These are phyloP conservation scores for Tolypocladium pustulatum DNA, from an alignment of 2,329 filamentous ascomycete species.

Conservation along the genomic window DNA sequence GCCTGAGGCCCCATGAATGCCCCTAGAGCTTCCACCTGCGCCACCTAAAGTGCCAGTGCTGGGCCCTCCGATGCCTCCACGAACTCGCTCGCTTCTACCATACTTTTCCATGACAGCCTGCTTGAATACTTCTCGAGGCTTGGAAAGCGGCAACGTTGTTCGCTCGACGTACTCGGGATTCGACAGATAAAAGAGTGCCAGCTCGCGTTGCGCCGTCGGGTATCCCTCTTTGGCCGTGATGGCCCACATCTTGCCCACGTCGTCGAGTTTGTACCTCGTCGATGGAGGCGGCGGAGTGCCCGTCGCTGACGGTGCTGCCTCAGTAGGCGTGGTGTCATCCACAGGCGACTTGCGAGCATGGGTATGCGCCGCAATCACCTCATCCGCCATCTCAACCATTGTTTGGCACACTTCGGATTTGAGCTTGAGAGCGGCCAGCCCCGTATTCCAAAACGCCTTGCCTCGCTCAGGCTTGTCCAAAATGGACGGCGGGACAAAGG, in stretches of 20 bases:
- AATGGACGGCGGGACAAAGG: slow-evolving; percentile 50
- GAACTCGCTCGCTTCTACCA: slow-evolving; percentile 26
- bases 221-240: slow-evolving; percentile 86
- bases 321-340: slow-evolving; percentile 16
- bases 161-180: slow-evolving; percentile 77
- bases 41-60: slow-evolving; percentile 12
- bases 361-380: slow-evolving; percentile 50
- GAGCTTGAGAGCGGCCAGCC: slow-evolving; percentile 74
- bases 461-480: slow-evolving; percentile 53
- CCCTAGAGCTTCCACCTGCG: slow-evolving; percentile 11
- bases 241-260: slow-evolving; percentile 81
- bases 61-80: slow-evolving; percentile 11
- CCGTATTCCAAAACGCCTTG: slow-evolving; percentile 85
- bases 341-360: slow-evolving; percentile 42
- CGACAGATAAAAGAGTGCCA: slow-evolving; percentile 87
- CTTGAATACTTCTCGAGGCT: slow-evolving; percentile 83
- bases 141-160: slow-evolving; percentile 73
- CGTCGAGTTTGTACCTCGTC: slow-evolving; percentile 59
- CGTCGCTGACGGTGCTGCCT: slow-evolving; percentile 22
- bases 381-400: slow-evolving; percentile 54
- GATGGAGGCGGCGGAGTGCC: slow-evolving; percentile 36
- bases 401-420: slow-evolving; percentile 82
- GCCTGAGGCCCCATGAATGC: slow-evolving; percentile 7
- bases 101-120: slow-evolving; percentile 70
- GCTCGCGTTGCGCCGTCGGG: slow-evolving; percentile 78